phyloP scores from a whole-genome alignment of 352 stramenopile species.

The Globisporangium parvum region DNA sequence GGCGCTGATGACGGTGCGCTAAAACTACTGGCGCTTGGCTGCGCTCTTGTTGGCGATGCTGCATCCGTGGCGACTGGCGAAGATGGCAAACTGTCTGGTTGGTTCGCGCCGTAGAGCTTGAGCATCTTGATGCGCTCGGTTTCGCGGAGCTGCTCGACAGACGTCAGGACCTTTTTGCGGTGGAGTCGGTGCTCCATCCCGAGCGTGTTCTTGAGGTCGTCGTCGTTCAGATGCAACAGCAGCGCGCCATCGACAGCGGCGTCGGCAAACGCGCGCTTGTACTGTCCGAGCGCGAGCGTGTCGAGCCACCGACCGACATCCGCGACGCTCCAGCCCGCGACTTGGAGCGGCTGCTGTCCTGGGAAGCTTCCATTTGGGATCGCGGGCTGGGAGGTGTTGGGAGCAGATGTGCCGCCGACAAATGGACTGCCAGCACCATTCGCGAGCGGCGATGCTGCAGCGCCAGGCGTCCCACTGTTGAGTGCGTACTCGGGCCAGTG shows the following conservation, averaged over 20 bases:
- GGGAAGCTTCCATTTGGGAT: conserved; percentile 46
- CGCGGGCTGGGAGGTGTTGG: conserved; percentile 33
- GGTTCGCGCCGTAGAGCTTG: conserved; percentile 27
- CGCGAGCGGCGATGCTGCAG: not conserved
- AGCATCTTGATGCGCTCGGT: conserved; percentile 41
- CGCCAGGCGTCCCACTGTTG: not conserved
- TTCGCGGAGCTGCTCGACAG: conserved; percentile 64
- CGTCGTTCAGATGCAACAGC: conserved; percentile 83
- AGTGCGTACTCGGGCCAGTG: conserved; percentile 50
- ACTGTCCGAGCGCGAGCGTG: conserved; percentile 83
- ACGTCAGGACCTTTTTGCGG: conserved; percentile 95
- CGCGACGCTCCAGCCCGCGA: conserved; percentile 79
- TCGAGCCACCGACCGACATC: conserved; percentile 90
- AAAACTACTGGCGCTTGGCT: not conserved
- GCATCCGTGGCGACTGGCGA: not conserved
- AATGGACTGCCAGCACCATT: conserved; percentile 5
- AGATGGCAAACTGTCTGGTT: conserved; percentile 8
- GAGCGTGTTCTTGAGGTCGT: conserved; percentile 93
- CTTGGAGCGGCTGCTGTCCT: conserved; percentile 57
- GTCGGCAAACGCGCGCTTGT: conserved; percentile 87
- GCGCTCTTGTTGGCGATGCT: not conserved
- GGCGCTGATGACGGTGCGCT: not conserved
- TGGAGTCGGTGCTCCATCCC: conserved; percentile 93
- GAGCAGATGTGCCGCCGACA: not conserved
- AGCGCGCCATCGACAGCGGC: conserved; percentile 87